Conservation (phyloP, 768 basidiomycete genomes). For the Candolleomyces efflorescens region DNA sequence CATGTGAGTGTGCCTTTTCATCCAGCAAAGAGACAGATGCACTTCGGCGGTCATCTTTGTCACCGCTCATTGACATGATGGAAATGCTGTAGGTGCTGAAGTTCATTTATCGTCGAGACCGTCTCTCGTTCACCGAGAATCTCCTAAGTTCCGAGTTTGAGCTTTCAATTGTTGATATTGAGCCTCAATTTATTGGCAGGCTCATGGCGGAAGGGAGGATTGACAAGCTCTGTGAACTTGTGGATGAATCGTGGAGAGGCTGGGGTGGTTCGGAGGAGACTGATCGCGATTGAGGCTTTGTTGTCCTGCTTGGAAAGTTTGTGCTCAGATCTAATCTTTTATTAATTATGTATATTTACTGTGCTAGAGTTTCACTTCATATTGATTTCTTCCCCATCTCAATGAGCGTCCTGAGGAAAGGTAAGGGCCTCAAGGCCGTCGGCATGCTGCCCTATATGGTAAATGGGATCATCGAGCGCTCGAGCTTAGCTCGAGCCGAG, state of each 20-base stretch:
- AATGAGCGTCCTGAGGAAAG: too few relatives aligned
- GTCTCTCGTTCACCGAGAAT: slow-evolving; percentile 1
- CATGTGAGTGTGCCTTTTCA: slow-evolving; percentile 5
- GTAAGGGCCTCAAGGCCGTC: too few relatives aligned
- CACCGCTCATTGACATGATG: slow-evolving; percentile 1
- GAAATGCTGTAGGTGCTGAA: slow-evolving; percentile 8
- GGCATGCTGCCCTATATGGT: too few relatives aligned
- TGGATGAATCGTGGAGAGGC: slow-evolving; percentile 4
- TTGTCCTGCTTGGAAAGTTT: too few relatives aligned
- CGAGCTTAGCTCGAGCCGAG: too few relatives aligned
- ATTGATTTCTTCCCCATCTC: too few relatives aligned
- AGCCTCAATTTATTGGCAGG: background rate
- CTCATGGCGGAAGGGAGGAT: slow-evolving; percentile 1
- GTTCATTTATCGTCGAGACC: slow-evolving; percentile 1
- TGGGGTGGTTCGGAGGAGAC: background rate
- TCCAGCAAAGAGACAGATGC: slow-evolving; percentile 9
- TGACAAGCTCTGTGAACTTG: background rate
- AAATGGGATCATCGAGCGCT: too few relatives aligned
- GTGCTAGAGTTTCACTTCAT: too few relatives aligned
- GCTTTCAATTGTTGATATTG: slow-evolving; percentile 5
- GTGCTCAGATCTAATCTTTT: too few relatives aligned
- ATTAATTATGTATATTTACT: too few relatives aligned
- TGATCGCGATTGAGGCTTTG: too few relatives aligned
- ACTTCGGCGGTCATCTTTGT: background rate
- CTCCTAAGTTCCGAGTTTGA: slow-evolving; percentile 2